Percentiles rank a stretch among this genome's conserved stretches.
Conservation (phyloP, 129 eudicot species). For the Escallonia rubra region DNA sequence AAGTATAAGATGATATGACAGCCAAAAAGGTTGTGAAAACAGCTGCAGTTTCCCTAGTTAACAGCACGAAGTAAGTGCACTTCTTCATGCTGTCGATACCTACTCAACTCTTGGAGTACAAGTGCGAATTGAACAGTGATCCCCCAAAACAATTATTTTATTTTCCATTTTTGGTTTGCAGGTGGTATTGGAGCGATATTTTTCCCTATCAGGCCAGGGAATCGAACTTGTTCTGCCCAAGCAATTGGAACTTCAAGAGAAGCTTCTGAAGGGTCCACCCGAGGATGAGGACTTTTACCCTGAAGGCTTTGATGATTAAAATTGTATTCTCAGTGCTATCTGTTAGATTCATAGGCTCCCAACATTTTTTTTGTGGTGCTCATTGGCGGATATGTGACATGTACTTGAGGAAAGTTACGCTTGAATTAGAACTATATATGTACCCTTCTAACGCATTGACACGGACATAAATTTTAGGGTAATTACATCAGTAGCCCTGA, state of each 20-base stretch:
- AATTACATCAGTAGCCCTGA: too few relatives aligned
- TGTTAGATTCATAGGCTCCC: neutral
- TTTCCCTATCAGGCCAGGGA: slow-evolving; percentile 52
- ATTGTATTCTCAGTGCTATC: neutral
- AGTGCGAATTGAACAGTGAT: too few relatives aligned
- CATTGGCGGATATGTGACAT: neutral
- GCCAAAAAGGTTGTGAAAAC: neutral
- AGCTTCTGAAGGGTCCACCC: slow-evolving; percentile 62
- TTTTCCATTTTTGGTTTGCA: slow-evolving; percentile 10
- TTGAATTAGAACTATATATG: neutral
- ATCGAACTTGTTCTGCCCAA: slow-evolving; percentile 78
- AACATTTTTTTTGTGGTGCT: neutral
- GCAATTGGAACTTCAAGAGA: slow-evolving; percentile 73
- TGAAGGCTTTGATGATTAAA: slow-evolving; percentile 7
- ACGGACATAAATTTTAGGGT: too few relatives aligned
- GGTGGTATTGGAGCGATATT: slow-evolving; percentile 89
- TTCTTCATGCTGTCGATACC: neutral
- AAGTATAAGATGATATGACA: neutral
- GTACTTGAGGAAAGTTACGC: neutral
- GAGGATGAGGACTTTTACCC: slow-evolving; percentile 39
- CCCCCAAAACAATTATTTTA: neutral
- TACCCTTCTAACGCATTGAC: too few relatives aligned
- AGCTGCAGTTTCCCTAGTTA: too few relatives aligned
- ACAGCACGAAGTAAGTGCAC: neutral
- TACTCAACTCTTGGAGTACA: too few relatives aligned